Conservation (phyloP, 2,329 filamentous ascomycete genomes). For the Diaporthe sp. region DNA sequence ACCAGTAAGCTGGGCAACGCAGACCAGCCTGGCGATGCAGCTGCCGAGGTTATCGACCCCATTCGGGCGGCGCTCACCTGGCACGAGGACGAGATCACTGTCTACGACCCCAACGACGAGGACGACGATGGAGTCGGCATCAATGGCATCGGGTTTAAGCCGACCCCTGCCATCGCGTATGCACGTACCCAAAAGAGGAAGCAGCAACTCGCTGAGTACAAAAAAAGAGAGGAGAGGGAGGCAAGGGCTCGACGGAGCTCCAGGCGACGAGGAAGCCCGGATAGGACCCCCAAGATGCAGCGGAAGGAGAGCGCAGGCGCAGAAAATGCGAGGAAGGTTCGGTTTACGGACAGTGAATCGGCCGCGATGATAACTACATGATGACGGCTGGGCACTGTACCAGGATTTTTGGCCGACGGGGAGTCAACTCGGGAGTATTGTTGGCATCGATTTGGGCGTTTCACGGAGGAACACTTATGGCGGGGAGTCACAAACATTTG, state of each 20-base stretch:
- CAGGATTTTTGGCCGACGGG: neutral
- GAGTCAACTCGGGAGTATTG: neutral
- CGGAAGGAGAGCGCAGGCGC: slow-evolving; percentile 39
- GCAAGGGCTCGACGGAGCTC: slow-evolving; percentile 66
- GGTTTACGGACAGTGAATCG: slow-evolving; percentile 52
- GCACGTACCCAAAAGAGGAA: slow-evolving; percentile 66
- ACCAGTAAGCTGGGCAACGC: slow-evolving; percentile 35
- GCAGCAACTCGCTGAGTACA: slow-evolving; percentile 72
- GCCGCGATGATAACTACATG: slow-evolving; percentile 31
- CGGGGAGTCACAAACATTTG: neutral
- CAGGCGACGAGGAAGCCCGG: slow-evolving; percentile 54
- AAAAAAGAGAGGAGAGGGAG: slow-evolving; percentile 69
- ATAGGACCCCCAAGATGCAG: slow-evolving; percentile 40
- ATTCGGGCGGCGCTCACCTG: slow-evolving; percentile 71
- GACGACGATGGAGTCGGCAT: slow-evolving; percentile 76
- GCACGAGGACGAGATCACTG: slow-evolving; percentile 75
- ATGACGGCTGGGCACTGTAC: neutral
- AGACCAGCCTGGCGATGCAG: slow-evolving; percentile 45
- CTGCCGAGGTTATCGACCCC: slow-evolving; percentile 58
- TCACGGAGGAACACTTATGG: neutral
- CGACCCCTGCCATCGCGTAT: slow-evolving; percentile 69
- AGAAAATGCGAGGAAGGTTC: slow-evolving; percentile 45
- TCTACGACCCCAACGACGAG: slow-evolving; percentile 72
- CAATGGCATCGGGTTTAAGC: slow-evolving; percentile 75
- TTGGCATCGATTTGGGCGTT: slow-evolving; percentile 12